These are phyloP conservation scores for Diplodia corticola DNA, from an alignment of 2,329 filamentous ascomycete genomes.

Conservation along the genomic window DNA sequence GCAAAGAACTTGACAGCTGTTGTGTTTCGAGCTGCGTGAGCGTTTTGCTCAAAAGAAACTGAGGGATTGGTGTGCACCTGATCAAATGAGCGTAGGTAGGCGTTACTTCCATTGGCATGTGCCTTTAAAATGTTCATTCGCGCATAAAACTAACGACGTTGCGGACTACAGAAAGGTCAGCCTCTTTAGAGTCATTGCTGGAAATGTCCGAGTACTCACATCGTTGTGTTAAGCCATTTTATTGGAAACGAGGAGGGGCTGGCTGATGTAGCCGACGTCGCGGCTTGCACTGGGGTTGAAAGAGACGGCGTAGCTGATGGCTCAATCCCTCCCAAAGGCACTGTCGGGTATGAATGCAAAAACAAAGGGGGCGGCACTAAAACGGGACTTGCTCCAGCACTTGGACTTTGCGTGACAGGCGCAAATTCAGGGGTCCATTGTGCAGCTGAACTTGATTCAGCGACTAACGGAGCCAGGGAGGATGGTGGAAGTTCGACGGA, in stretches of 20 bases:
- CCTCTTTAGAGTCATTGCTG: neutral
- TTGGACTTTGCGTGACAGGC: neutral
- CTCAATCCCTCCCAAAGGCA: neutral
- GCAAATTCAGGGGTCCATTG: neutral
- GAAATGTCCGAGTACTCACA: neutral
- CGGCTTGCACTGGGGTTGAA: neutral
- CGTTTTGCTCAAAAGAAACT: neutral
- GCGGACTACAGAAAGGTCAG: neutral
- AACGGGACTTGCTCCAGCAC: neutral
- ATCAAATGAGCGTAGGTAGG: neutral
- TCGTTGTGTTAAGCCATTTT: conserved; percentile 7
- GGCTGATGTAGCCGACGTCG: neutral
- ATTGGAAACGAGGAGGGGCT: neutral
- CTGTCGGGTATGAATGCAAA: too few relatives aligned
- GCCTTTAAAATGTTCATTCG: neutral
- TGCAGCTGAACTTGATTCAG: neutral
- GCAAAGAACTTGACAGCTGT: neutral
- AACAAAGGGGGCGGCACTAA: neutral
- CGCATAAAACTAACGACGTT: neutral
- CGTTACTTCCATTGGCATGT: neutral
- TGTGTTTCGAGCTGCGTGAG: neutral
- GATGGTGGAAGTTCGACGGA: too few relatives aligned
- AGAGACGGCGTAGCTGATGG: neutral
- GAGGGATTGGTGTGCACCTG: neutral
- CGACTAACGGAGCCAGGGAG: neutral